These are phyloP conservation scores for Fusarium sp. DNA, from an alignment of 2,329 filamentous ascomycete genomes.

Conservation along the genomic window DNA sequence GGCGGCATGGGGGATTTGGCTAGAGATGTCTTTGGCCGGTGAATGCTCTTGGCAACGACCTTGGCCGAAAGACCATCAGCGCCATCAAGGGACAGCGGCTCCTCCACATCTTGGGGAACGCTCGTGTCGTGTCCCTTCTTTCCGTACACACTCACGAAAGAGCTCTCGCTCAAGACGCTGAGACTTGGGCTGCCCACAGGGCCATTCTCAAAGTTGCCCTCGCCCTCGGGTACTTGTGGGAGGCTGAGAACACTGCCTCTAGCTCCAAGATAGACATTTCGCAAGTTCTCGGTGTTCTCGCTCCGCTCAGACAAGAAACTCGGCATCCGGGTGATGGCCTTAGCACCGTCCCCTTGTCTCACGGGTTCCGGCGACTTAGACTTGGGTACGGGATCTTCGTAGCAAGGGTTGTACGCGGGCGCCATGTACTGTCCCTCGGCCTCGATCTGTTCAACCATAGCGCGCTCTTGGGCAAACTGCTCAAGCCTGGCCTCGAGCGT, in stretches of 20 bases:
- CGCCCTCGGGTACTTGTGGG: conserved; percentile 59
- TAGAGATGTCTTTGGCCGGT: conserved; percentile 39
- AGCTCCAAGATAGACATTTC: conserved; percentile 67
- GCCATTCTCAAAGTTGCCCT: conserved; percentile 36
- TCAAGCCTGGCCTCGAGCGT: conserved; percentile 71
- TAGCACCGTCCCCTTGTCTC: conserved; percentile 48
- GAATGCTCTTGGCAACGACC: conserved; percentile 27
- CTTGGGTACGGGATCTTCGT: conserved; percentile 37
- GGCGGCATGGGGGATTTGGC: conserved; percentile 15
- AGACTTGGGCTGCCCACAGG: conserved; percentile 67
- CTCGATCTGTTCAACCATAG: conserved; percentile 65
- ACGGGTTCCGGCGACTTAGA: conserved; percentile 28
- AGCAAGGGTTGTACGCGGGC: conserved; percentile 47
- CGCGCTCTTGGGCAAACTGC: conserved; percentile 63
- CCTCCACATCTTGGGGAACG: conserved; percentile 44
- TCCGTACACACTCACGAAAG: conserved; percentile 74
- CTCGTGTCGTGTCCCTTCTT: conserved; percentile 50
- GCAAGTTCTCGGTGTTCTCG: conserved; percentile 70
- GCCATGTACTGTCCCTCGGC: conserved; percentile 51
- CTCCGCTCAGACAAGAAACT: conserved; percentile 73
- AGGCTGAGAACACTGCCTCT: conserved; percentile 63
- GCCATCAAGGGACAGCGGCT: conserved; percentile 47
- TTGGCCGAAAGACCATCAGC: conserved; percentile 27
- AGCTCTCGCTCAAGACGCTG: conserved; percentile 75
- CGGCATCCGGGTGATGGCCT: conserved; percentile 67